phyloP scores from a whole-genome alignment of 2,329 filamentous ascomycete genomes.

The Phyllosticta ampelicida region DNA sequence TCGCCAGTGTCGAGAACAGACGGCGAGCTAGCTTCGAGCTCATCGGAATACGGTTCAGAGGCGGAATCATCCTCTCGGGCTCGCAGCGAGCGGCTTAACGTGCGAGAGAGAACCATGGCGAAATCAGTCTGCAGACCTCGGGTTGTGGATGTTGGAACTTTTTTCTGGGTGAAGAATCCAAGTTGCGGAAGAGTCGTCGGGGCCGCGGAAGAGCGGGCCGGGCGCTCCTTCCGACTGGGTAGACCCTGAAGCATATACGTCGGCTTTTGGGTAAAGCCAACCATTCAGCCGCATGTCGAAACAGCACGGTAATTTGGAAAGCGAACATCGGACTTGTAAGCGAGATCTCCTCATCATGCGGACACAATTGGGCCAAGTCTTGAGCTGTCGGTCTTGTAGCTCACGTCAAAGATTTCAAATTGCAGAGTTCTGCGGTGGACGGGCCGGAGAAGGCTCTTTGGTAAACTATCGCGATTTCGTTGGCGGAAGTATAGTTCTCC shows the following conservation, averaged over 20 bases:
- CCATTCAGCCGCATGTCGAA: too few species aligned
- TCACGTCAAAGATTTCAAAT: too few species aligned
- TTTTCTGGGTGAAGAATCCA: background rate
- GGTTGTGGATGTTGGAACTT: background rate
- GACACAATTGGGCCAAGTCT: too few species aligned
- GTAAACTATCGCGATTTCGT: background rate
- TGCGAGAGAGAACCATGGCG: slow-evolving; percentile 25
- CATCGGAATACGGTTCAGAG: slow-evolving; percentile 29
- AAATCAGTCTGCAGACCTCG: background rate
- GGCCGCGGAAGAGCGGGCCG: background rate
- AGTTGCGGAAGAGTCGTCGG: background rate
- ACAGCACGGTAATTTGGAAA: too few species aligned
- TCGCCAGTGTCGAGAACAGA: slow-evolving; percentile 31
- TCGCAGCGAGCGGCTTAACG: slow-evolving; percentile 25
- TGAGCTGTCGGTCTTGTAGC: too few species aligned
- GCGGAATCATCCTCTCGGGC: slow-evolving; percentile 26
- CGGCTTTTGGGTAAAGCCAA: too few species aligned
- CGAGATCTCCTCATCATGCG: too few species aligned
- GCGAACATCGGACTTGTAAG: too few species aligned
- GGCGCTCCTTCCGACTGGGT: background rate
- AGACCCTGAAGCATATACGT: background rate
- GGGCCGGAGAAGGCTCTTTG: background rate
- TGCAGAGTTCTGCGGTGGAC: too few species aligned
- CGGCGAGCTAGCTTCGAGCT: slow-evolving; percentile 29
- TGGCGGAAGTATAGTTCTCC: background rate